phyloP scores from a whole-genome alignment of 2,329 filamentous ascomycete genomes.

The Aureobasidium musti region DNA sequence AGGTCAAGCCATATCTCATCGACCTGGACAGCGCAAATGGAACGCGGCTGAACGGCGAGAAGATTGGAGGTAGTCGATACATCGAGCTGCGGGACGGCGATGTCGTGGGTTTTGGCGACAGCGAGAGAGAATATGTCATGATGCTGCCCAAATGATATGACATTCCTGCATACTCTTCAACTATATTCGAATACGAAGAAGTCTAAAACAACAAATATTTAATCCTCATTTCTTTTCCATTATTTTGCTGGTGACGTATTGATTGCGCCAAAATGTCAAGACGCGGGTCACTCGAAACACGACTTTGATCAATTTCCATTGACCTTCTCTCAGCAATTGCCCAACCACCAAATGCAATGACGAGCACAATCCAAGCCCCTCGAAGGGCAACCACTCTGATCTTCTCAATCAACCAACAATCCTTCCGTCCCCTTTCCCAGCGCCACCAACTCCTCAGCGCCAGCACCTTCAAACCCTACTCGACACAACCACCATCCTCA shows the following conservation, averaged over 20 bases:
- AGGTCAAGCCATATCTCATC: conserved; percentile 76
- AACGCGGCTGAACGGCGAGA: conserved; percentile 75
- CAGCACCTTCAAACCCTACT: conserved; percentile 8
- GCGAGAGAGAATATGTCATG: conserved; percentile 90
- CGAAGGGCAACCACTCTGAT: conserved; percentile 8
- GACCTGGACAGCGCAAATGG: conserved; percentile 94
- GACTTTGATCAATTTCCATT: not conserved
- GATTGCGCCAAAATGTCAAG: conserved; percentile 1
- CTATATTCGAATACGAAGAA: not conserved
- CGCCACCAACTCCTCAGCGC: conserved; percentile 13
- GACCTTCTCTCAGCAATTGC: not conserved
- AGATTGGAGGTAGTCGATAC: conserved; percentile 60
- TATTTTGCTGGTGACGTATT: conserved; percentile 24
- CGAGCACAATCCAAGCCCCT: not conserved
- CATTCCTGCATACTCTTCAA: not conserved
- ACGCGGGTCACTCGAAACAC: conserved; percentile 13
- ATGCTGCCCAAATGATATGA: conserved; percentile 63
- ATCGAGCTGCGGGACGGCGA: conserved; percentile 87
- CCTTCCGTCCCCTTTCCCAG: conserved; percentile 7
- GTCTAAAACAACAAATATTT: not conserved
- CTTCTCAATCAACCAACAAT: conserved; percentile 1
- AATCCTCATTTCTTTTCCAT: not conserved
- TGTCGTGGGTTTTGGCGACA: conserved; percentile 82
- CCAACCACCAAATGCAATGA: conserved; percentile 27
- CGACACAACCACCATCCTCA: conserved; percentile 6